phyloP scores from a whole-genome alignment of 2,329 filamentous ascomycete species.

The Stemphylium vesicarium region DNA sequence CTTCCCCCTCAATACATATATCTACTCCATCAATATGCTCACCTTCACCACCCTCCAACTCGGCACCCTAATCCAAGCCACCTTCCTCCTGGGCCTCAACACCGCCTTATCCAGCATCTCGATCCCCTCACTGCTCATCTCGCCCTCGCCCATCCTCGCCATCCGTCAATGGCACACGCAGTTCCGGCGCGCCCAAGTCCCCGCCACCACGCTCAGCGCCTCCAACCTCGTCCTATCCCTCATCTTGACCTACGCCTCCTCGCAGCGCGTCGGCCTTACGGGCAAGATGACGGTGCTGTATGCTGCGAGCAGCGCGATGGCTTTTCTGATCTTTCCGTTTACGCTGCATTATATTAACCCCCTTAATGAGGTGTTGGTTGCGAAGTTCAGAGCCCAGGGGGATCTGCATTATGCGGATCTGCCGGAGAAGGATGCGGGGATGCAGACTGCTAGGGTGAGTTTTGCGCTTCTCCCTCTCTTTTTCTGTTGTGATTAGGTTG shows the following conservation, averaged over 20 bases:
- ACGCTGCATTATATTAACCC: slow-evolving; percentile 1
- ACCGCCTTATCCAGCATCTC: background rate
- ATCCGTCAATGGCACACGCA: slow-evolving; percentile 5
- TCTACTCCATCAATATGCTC: background rate
- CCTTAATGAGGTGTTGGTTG: background rate
- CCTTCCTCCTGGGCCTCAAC: slow-evolving; percentile 3
- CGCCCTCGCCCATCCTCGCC: background rate
- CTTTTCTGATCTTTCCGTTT: slow-evolving; percentile 3
- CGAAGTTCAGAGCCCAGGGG: background rate
- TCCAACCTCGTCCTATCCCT: background rate
- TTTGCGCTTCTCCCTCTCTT: too few relatives aligned
- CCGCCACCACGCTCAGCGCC: background rate
- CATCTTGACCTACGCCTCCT: background rate
- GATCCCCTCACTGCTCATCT: background rate
- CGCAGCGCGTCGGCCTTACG: background rate
- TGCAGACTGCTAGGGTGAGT: slow-evolving; percentile 7
- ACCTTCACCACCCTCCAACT: slow-evolving; percentile 1
- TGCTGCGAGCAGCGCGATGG: background rate
- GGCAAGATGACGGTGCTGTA: background rate
- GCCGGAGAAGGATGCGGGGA: slow-evolving; percentile 1
- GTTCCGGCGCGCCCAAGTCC: background rate
- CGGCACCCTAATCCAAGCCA: background rate
- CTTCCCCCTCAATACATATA: background rate
- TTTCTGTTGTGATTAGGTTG: too few relatives aligned
- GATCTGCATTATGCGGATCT: slow-evolving; percentile 4